These are phyloP conservation scores for Eucalyptus polybractea DNA, from an alignment of 345 rosid species.

Conservation along the genomic window DNA sequence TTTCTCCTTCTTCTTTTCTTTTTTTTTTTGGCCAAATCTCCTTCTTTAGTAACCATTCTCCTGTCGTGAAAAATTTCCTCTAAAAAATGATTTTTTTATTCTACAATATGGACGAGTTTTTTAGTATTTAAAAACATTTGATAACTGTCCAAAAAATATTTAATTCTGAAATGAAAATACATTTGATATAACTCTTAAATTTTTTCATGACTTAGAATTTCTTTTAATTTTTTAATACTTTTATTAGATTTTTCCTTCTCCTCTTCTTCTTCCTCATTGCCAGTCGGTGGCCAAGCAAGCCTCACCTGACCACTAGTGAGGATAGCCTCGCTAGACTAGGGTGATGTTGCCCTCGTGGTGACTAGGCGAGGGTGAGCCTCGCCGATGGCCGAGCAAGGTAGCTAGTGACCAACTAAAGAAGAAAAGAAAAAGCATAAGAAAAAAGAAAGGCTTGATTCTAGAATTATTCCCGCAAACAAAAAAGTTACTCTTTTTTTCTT, in stretches of 20 bases:
- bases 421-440: too few relatives aligned
- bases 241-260: too few relatives aligned
- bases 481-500: rapidly evolving
- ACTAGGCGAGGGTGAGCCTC: rapidly evolving
- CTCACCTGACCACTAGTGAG: rapidly evolving
- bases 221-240: too few relatives aligned
- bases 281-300: rapidly evolving
- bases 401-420: too few relatives aligned
- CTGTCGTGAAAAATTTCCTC: too few relatives aligned
- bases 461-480: rapidly evolving
- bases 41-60: too few relatives aligned
- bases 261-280: too few relatives aligned
- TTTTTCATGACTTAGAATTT: too few relatives aligned
- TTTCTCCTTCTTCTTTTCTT: rapidly evolving
- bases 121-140: rapidly evolving
- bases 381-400: rapidly evolving
- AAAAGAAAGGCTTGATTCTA: too few relatives aligned
- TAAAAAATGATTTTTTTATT: too few relatives aligned
- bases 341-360: rapidly evolving
- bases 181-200: too few relatives aligned
- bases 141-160: rapidly evolving
- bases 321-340: rapidly evolving
- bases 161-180: rapidly evolving
- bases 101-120: rapidly evolving
- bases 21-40: too few relatives aligned